phyloP scores from a whole-genome alignment of 2,329 filamentous ascomycete genomes.

The Microsporum ferrugineum region DNA sequence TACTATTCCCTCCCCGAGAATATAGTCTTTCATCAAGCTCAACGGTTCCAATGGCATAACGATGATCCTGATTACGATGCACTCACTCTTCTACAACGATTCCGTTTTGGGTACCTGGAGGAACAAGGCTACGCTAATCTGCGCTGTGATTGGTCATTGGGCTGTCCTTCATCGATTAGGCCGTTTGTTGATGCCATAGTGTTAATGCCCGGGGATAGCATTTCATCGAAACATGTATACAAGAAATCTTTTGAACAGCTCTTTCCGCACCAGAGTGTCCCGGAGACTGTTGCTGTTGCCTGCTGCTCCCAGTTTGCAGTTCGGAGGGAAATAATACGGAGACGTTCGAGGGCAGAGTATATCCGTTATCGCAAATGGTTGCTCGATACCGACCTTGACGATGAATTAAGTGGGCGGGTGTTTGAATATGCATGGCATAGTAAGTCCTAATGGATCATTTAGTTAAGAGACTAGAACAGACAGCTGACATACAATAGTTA shows the following conservation, averaged over 20 bases:
- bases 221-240: slow-evolving; percentile 21
- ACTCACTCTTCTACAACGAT: slow-evolving; percentile 38
- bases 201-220: slow-evolving; percentile 36
- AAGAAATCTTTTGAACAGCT: slow-evolving; percentile 38
- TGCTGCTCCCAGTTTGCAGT: slow-evolving; percentile 56
- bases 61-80: slow-evolving; percentile 42
- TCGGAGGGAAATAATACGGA: slow-evolving; percentile 45
- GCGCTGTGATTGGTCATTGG: slow-evolving; percentile 47
- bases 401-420: slow-evolving; percentile 48
- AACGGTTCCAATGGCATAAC: slow-evolving; percentile 49
- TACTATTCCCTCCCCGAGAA: slow-evolving; percentile 50
- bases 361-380: slow-evolving; percentile 51
- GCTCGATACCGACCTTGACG: slow-evolving; percentile 43
- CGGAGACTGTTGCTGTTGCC: slow-evolving; percentile 46
- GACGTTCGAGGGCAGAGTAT: slow-evolving; percentile 43
- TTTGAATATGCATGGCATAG: slow-evolving; percentile 54
- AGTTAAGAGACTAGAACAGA: background rate
- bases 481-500: slow-evolving; percentile 7
- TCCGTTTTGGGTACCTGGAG: slow-evolving; percentile 42
- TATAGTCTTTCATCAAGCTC: slow-evolving; percentile 49
- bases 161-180: slow-evolving; percentile 50
- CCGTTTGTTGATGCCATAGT: slow-evolving; percentile 33
- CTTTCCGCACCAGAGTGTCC: slow-evolving; percentile 36
- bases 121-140: slow-evolving; percentile 49
- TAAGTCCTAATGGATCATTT: background rate